Evolutionary conservation across 192 early-diverging fungal genomes (phyloP).

Genomic region (Jimgerdemannia flammicorona): DNA sequence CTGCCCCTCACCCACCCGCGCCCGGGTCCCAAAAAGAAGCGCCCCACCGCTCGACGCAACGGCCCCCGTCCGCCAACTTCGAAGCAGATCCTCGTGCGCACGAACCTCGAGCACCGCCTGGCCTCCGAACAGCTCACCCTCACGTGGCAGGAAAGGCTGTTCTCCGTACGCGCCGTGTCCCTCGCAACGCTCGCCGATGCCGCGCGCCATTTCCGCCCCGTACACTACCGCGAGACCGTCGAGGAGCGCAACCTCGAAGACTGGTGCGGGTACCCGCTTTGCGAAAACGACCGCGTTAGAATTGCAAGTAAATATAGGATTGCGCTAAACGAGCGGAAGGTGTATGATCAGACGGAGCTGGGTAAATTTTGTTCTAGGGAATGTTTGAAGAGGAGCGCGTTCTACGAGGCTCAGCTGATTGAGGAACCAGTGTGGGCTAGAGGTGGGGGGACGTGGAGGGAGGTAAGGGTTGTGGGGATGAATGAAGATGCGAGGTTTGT

Average conservation of each 20-base stretch:
- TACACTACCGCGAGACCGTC: slow-evolving; percentile 64
- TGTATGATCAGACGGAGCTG: slow-evolving; percentile 71
- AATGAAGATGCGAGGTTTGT: slow-evolving; percentile 31
- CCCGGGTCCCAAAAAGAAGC: background rate
- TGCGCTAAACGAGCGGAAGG: slow-evolving; percentile 64
- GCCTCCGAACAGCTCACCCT: slow-evolving; percentile 19
- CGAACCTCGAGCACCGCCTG: slow-evolving; percentile 25
- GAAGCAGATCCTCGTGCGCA: slow-evolving; percentile 20
- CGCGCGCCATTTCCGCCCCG: slow-evolving; percentile 64
- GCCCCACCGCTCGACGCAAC: background rate
- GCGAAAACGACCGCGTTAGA: slow-evolving; percentile 38
- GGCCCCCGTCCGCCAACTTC: background rate
- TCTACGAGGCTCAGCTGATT: slow-evolving; percentile 64
- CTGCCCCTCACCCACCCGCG: background rate
- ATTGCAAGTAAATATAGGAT: slow-evolving; percentile 63
- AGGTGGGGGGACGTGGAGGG: slow-evolving; percentile 12
- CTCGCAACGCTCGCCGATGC: slow-evolving; percentile 9
- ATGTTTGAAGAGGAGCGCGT: slow-evolving; percentile 72
- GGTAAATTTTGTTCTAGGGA: slow-evolving; percentile 63
- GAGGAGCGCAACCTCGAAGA: slow-evolving; percentile 66
- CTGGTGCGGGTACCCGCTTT: slow-evolving; percentile 84
- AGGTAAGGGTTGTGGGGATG: slow-evolving; percentile 19
- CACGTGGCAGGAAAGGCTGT: slow-evolving; percentile 31
- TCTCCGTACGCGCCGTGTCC: slow-evolving; percentile 1
- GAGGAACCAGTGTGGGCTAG: slow-evolving; percentile 74